Evolutionary conservation across 2,329 filamentous ascomycete genomes (phyloP), one percentile per base, ranked within the genome.

Genomic region (Dothiorella sarmentorum): DNA sequence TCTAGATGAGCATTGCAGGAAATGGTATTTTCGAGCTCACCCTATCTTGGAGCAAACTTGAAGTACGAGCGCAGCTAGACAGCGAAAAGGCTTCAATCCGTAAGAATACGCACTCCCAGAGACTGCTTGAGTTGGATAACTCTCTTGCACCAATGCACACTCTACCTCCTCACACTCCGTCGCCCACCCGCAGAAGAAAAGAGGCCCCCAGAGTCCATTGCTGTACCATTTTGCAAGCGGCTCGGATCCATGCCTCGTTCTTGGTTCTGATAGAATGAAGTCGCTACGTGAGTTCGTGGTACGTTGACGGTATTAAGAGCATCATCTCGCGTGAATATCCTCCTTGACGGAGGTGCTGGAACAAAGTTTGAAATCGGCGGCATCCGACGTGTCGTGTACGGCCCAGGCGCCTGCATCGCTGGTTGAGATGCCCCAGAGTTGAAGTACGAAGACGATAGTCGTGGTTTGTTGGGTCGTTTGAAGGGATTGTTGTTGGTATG

Each of bases 401-500:
- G 9, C 13, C 15, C 15, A 17, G 15, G 17, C 2, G 15, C 49
- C 18, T 18, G 13, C 2, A 3, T 27, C 2, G 4, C 18, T 9
- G 13, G 24, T 33, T 37, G 38, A 24, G 22, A 10, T 3, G 49
- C 24, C n/a, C 29, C 27, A 13, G 49, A 29, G 5, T 38, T 27
- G 17, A 58, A 58, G 11, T 49, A 58, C 6, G 55, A 58, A 15
- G 55, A 58, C 5, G 43, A 58, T 7, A 58, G 55, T 11, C 43
- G 33, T 9, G 24, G 24, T 17, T 58, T 22, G 13, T 58, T 33
- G 6, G 43, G 43, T 6, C 11, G 55, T 27, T 49, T 40, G 13
- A 38, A n/a, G n/a, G 24, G 33, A 18, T 43, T 33, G 13, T 22
- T 31, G 1, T 24, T 27, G 2, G 22, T 40, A 4, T 31, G 42